Evolutionary conservation across 257 asterid species (phyloP), one percentile per base, ranked within the genome.

Genomic region (Solanum okadae): DNA sequence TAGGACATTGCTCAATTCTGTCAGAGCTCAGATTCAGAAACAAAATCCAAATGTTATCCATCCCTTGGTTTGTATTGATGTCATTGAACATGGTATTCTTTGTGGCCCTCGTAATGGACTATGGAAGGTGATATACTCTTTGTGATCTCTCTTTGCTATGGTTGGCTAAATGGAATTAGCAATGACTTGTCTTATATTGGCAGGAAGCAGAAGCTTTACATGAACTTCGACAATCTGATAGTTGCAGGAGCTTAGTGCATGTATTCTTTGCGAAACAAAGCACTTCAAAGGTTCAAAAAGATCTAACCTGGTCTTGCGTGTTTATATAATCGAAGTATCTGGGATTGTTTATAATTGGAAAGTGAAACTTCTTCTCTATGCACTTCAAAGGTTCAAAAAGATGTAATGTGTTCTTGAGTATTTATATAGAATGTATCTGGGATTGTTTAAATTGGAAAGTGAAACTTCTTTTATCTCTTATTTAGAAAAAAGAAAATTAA

Each of bases 81-180:
- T 92, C 84, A 86, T 97, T 52, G 99, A 97, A 93, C 99, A 94
- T 90, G 99, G 99, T 79, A 89, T 96, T 8, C 94, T 94, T 87
- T 92, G 94, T 67, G 99, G 99, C 87, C 93, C 95, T 85, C 96
- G 94, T 49, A 95, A 98, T 65, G 99, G 99, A 83, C 95, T 96
- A 59, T 92, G 88, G 96, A 97, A 96, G 99, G 99, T 76, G 83
- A 38, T 22, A 23, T 76, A 5, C 83, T 76, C 34, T 76, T 38
- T 18, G 6, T 23, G 52, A 11, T 76, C 59, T 38, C 18, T 23
- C 33, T 76, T 76, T 76, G 56, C 83, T 38, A 76, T 5, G 33
- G 42, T 49, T 23, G 83, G 34, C 22, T 76, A 38, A 75, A 76
- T 37, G 34, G 83, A 76, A 76, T 38, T 38, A 23, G 56, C 34